Evolutionary conservation across 2,329 filamentous ascomycete species (phyloP), one percentile per base, ranked within the genome.

Genomic region (Cordyceps cicadae): DNA sequence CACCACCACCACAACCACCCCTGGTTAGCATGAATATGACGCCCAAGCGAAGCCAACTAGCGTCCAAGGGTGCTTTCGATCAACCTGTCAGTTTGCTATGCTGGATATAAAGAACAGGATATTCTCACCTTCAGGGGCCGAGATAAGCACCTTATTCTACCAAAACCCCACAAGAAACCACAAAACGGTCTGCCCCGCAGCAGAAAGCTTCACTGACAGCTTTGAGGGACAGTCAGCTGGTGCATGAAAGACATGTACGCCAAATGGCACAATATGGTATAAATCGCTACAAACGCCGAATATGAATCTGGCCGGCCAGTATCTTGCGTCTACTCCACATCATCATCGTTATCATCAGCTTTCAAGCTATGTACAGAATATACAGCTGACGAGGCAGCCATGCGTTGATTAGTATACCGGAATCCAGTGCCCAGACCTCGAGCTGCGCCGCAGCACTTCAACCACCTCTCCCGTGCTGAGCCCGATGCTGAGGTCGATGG

Each of bases 401-500:
- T 49, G 41, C 37, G 17, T 51, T 12, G 6, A 29, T 29, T 29
- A 50, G n/a, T 43, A 19, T 14, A 26, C 46, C 11, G 55, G 55
- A 1, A 58, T 21, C 37, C 48, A 58, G 2, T 21, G 19, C 34
- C 55, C 55, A 29, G 55, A 51, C 24, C 48, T 58, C n/a, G 48
- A 41, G 39, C 49, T 51, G 24, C 56, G 37, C n/a, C 37, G 48
- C 48, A 52, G 26, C 48, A 52, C 49, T 17, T 52, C 48, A 29
- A 53, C 48, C 8, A 53, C 56, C 11, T 52, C 49, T 34, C 56
- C 48, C 5, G 48, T 34, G 14, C 24, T 45, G 24, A 52, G 24
- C 14, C 24, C 48, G 52, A 59, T 46, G 37, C 55, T 51, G 24
- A 39, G 32, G 53, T 63, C 39, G 12, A 57, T 63, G 5, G 55